Evolutionary conservation across 169 alveolate genomes (phyloP), one percentile per base, ranked within the genome.

Genomic region (Condylostoma magnum): DNA sequence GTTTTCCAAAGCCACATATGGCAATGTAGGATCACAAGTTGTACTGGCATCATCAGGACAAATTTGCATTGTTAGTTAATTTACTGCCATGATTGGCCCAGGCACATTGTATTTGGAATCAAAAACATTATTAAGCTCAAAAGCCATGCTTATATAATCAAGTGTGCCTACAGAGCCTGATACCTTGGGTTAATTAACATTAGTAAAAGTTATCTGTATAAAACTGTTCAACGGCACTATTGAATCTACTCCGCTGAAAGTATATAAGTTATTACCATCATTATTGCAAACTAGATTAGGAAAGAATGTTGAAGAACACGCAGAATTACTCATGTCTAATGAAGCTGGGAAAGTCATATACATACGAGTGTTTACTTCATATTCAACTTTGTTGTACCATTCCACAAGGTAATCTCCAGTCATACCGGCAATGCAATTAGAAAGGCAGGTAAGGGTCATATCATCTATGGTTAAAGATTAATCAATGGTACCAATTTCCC

Each of bases 161-260:
- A 60, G 43, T 22, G 52, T 41, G 12, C 71, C 71, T 1, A 60
- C 71, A 27, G 0, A n/a, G 18, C 71, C 71, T 38, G 56, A 38
- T 10, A 38, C 52, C 10, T 22, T 15, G 10, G 71, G 71, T 22
- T 60, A 38, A 22, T 10, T 10, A 10, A 60, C 57, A 41, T 34
- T 60, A 6, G 31, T 41, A 41, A 60, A 60, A 0, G 54, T 41
- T 8, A 60, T 12, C 20, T 22, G 6, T n/a, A 55, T 6, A 31
- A 15, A 20, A 1, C 56, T 41, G 22, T 55, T 55, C 22, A 8
- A n/a, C 8, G 58, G 12, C 31, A 60, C 8, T 6, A 1, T 34
- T 18, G 25, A 15, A 38, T n/a, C n/a, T 41, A 18, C 8, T 36
- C 12, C 27, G 1, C 22, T 10, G 18, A 60, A 8, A 3, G 57